Evolutionary conservation across 139 green algal genomes (phyloP).

Genomic region (Pedinophyceae sp.): DNA sequence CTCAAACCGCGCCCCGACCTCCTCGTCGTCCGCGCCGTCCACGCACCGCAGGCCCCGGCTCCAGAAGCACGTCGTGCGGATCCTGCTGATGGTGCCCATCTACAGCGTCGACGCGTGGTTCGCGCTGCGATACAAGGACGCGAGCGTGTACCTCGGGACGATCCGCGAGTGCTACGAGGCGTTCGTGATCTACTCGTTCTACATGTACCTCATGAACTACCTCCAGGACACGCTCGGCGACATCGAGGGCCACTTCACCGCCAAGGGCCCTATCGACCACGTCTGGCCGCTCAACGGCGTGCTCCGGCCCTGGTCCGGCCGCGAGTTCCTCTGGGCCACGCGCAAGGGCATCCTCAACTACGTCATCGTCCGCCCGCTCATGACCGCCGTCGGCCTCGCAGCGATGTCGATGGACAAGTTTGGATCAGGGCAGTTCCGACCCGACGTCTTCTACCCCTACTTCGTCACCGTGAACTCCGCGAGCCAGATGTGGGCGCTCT

Average conservation of each 20-base stretch:
- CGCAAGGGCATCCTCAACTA: background rate
- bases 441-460: conserved; percentile 60
- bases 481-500: conserved; percentile 69
- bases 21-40: too few species aligned
- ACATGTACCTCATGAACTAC: conserved; percentile 75
- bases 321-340: conserved; percentile 43
- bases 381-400: background rate
- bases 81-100: conserved; percentile 83
- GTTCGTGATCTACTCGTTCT: conserved; percentile 93
- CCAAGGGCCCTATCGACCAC: conserved; percentile 42
- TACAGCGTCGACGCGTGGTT: conserved; percentile 78
- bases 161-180: conserved; percentile 83
- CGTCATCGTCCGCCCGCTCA: background rate
- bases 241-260: conserved; percentile 39
- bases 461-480: conserved; percentile 54
- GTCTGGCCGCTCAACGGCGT: conserved; percentile 33
- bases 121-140: conserved; percentile 48
- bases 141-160: conserved; percentile 57
- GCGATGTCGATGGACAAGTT: background rate
- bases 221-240: conserved; percentile 49
- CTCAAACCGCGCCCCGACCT: too few species aligned
- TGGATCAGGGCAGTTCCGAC: conserved; percentile 36
- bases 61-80: conserved; percentile 80
- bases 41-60: conserved; percentile 55
- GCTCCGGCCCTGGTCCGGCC: conserved; percentile 28